These are phyloP conservation scores for Podaxis sp. DNA, from an alignment of 768 basidiomycete genomes.

Conservation along the genomic window DNA sequence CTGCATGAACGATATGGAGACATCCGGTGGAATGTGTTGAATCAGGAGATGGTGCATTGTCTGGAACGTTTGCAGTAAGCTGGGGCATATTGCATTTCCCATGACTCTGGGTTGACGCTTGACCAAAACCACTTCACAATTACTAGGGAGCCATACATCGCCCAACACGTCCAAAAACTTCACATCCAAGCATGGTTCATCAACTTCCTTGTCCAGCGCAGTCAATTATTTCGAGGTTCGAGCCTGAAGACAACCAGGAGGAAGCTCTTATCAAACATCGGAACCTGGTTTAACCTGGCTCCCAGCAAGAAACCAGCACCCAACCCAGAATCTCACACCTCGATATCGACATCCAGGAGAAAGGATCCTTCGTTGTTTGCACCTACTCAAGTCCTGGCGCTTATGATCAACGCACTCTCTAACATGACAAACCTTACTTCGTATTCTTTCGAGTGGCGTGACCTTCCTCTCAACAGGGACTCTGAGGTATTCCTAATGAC, in stretches of 20 bases:
- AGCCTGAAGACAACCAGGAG: neutral
- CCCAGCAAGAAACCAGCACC: neutral
- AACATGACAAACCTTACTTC: constrained; percentile 1
- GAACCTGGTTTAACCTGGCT: neutral
- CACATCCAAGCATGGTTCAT: constrained; percentile 41
- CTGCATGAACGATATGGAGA: neutral
- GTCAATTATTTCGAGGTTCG: neutral
- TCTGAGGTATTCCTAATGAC: neutral
- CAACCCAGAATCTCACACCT: too few species aligned
- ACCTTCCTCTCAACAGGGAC: neutral
- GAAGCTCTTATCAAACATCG: neutral
- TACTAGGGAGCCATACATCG: constrained; percentile 18
- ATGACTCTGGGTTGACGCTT: neutral
- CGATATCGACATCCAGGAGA: neutral
- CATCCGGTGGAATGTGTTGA: neutral
- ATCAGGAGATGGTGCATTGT: neutral
- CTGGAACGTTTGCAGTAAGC: constrained; percentile 10
- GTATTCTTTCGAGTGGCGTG: constrained; percentile 5
- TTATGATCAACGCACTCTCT: neutral
- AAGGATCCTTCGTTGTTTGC: neutral
- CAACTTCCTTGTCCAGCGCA: constrained; percentile 22
- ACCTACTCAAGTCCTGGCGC: neutral
- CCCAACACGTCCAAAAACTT: constrained; percentile 29
- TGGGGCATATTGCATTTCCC: neutral
- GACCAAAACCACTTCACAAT: neutral